These are phyloP conservation scores for Gillenia trifoliata DNA, from an alignment of 306 rosid genomes.

Conservation along the genomic window DNA sequence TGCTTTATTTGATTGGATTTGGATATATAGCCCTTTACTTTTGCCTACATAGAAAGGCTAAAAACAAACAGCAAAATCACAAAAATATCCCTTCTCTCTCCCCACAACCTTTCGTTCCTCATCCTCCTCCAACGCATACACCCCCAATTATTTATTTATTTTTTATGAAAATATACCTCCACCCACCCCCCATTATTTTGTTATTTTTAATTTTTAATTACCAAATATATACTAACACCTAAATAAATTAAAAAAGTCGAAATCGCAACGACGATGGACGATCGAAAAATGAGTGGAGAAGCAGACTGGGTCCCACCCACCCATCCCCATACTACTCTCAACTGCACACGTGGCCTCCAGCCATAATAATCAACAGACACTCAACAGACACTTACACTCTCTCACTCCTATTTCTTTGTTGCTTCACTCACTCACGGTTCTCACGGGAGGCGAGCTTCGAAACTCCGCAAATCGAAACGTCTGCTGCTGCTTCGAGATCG, in stretches of 20 bases:
- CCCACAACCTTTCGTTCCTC: conserved; percentile 17
- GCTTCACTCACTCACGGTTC: neutral
- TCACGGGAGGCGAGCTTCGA: conserved; percentile 6
- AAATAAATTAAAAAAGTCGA: too few relatives aligned
- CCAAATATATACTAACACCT: neutral
- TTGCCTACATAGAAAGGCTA: too few relatives aligned
- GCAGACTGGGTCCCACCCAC: conserved; percentile 19
- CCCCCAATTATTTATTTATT: neutral
- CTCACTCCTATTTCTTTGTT: neutral
- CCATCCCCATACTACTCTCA: conserved; percentile 16
- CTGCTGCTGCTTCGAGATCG: neutral
- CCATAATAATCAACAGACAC: neutral
- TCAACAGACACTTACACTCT: neutral
- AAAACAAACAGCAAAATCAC: neutral
- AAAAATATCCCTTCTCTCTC: neutral
- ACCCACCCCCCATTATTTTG: neutral
- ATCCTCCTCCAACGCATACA: neutral
- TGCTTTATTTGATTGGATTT: neutral
- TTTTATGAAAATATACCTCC: too few relatives aligned
- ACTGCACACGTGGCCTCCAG: conserved; percentile 35
- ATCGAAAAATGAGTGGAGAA: neutral
- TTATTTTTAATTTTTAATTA: neutral
- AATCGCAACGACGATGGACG: neutral
- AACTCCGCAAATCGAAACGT: neutral
- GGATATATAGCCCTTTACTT: too few relatives aligned